Base-by-base conservation (phyloP, 768 basidiomycete genomes). In the Cubamyces sp. region DNA sequence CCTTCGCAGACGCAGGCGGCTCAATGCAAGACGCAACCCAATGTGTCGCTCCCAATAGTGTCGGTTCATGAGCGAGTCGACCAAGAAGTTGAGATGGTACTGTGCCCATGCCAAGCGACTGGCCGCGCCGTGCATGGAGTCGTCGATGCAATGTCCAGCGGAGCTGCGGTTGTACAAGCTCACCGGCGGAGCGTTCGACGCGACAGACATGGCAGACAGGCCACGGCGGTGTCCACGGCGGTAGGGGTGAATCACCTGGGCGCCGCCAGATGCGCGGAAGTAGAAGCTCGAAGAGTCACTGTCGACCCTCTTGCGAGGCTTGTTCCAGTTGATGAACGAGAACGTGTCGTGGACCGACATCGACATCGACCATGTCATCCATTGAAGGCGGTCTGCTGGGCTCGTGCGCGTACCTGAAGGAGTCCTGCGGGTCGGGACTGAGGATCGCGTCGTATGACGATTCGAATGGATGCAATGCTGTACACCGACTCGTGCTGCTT, bases 271-370 rank as follows among this genome's bases (percentile, higher is more conserved):
- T 0, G 83, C 75, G 30, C 76, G 80, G 82, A 88, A 89, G 67
- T 89, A 91, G 76, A 91, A 91, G 70, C 87, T 91, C 0, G 90
- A 91, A 0, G 86, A 82, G 66, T 92, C 90, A 56, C 88, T 91
- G 28, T 88, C 90, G 14, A 90, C 84, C 11, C 90, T 82, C 45
- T 72, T 76, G 34, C 82, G 80, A 25, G 72, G 78, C 55, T 71
- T 71, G 54, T 75, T 73, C 23, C 68, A 66, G 52, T 71, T 73
- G 26, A 81, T 69, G 78, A 88, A 92, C 0, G 84, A 84, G 72
- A 92, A 92, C 0, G 90, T 91, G 60, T 92, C 90, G 41, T 91
- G 89, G 7, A 90, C 78, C 1, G 77, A 70, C 30, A 72, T 72
- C 5, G 80, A 80, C 76, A 83, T 81, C 0, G 85, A 82, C 61